Base-by-base conservation (phyloP, 202 grass and related monocot genomes). In the Setaria italica region DNA sequence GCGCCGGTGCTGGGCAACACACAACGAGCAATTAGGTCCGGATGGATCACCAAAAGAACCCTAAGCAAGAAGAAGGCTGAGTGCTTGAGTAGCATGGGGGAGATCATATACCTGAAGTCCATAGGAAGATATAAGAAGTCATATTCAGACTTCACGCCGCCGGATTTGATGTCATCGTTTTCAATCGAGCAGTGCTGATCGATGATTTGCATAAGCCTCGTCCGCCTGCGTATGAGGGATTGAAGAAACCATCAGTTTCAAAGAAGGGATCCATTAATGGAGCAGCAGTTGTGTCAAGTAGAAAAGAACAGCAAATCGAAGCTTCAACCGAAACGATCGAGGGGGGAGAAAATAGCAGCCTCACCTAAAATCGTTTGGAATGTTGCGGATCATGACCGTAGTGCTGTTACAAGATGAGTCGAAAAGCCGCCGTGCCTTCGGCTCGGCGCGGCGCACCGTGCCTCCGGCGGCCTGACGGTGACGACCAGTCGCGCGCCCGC, bases 111-210 rank as follows among this genome's bases (percentile, higher is more conserved):
- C 91, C 43, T 25, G 87, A 95, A 95, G 60, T 95, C 94, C 0
- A 93, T 74, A 0, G 93, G 91, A 5, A 95, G 48, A 41, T 95
- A 95, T 11, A 95, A 72, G 7, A 89, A 95, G n/a, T 93, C 89
- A 32, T 83, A 88, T 32, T 80, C 94, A 0, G 88, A 92, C 11
- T 30, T 64, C 7, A 60, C 32, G 1, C 19, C 51, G 0, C 32
- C 57, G 42, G 17, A 39, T 4, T 4, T 9, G 17, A 84, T 15
- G 0, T 71, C 82, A 0, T 15, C 5, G 70, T 95, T 95, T 64
- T 86, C 85, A 1, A 81, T 19, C 0, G 42, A 33, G 35, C 88
- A 95, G 13, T 92, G 87, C 5, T 78, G 75, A 16, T 88, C 85
- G 0, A 95, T 43, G 0, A 95, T 82, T 0, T 74, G 20, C 14